Evolutionary conservation across 1,139 yeast species (phyloP).

Genomic region (Suzukiozyma palmioleophila): DNA sequence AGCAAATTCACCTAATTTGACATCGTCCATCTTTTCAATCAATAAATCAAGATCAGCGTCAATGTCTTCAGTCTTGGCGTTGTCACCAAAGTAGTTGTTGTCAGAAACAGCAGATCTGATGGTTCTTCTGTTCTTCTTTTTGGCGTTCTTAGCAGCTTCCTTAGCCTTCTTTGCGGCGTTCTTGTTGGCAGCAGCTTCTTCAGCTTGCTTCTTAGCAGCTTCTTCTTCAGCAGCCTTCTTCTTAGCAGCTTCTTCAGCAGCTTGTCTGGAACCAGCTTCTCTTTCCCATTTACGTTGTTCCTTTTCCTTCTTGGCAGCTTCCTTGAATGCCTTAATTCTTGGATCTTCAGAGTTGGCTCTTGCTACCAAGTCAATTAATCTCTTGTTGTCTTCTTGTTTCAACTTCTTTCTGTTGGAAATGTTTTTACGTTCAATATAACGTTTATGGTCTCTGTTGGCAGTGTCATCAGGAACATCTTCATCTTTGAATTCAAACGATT

Average conservation of each 20-base stretch:
- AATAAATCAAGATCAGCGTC: slow-evolving; percentile 78
- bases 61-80: slow-evolving; percentile 57
- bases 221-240: slow-evolving; percentile 83
- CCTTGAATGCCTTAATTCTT: slow-evolving; percentile 89
- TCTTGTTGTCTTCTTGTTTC: slow-evolving; percentile 95
- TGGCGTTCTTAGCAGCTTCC: slow-evolving; percentile 94
- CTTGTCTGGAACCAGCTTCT: slow-evolving; percentile 96
- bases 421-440: slow-evolving; percentile 97
- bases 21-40: slow-evolving; percentile 75
- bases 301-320: slow-evolving; percentile 91
- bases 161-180: slow-evolving; percentile 81
- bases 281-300: slow-evolving; percentile 96
- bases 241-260: slow-evolving; percentile 80
- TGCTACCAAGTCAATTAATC: slow-evolving; percentile 82
- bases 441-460: slow-evolving; percentile 98
- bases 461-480: slow-evolving; percentile 99
- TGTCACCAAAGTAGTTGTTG: slow-evolving; percentile 78
- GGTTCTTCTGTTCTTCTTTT: slow-evolving; percentile 97
- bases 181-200: slow-evolving; percentile 66
- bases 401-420: slow-evolving; percentile 94
- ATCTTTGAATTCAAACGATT: slow-evolving; percentile 94
- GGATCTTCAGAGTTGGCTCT: slow-evolving; percentile 90
- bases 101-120: slow-evolving; percentile 83
- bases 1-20: slow-evolving; percentile 68
- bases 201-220: slow-evolving; percentile 71